These are phyloP conservation scores for Rubroshorea leprosula DNA, from an alignment of 345 rosid species.

Conservation along the genomic window DNA sequence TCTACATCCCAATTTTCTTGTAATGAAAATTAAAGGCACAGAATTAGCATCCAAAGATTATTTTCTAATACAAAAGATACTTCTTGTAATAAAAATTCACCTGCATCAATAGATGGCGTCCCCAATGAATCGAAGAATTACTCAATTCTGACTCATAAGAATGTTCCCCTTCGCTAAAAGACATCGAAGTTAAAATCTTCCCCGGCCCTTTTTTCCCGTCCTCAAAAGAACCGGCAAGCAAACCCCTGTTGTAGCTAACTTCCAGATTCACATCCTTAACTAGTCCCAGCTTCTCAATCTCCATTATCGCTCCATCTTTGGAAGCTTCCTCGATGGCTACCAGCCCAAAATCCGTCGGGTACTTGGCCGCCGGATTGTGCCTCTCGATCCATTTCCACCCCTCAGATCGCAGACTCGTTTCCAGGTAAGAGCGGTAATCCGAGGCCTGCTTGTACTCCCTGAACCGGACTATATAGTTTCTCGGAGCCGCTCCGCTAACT, in stretches of 20 bases:
- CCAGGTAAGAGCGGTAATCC: slow-evolving; percentile 54
- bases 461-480: slow-evolving; percentile 77
- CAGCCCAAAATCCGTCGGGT: slow-evolving; percentile 82
- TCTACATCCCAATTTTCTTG: background rate
- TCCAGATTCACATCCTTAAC: slow-evolving; percentile 85
- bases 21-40: background rate
- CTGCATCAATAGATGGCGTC: slow-evolving; percentile 67
- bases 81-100: slow-evolving; percentile 22
- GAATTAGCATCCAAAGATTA: background rate
- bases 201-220: slow-evolving; percentile 79
- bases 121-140: slow-evolving; percentile 67
- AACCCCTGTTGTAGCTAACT: slow-evolving; percentile 52
- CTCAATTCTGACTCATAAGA: slow-evolving; percentile 28
- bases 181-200: slow-evolving; percentile 80
- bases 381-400: slow-evolving; percentile 96
- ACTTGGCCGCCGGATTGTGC: slow-evolving; percentile 60
- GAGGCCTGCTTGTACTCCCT: slow-evolving; percentile 48
- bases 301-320: slow-evolving; percentile 42
- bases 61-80: no score
- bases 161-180: slow-evolving; percentile 56
- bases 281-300: slow-evolving; percentile 49
- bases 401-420: slow-evolving; percentile 37
- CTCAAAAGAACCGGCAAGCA: slow-evolving; percentile 55
- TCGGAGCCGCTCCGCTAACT: background rate
- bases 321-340: slow-evolving; percentile 47